These are phyloP conservation scores for Umbelopsis sp. DNA, from an alignment of 371 early-diverging fungal genomes.

Conservation along the genomic window DNA sequence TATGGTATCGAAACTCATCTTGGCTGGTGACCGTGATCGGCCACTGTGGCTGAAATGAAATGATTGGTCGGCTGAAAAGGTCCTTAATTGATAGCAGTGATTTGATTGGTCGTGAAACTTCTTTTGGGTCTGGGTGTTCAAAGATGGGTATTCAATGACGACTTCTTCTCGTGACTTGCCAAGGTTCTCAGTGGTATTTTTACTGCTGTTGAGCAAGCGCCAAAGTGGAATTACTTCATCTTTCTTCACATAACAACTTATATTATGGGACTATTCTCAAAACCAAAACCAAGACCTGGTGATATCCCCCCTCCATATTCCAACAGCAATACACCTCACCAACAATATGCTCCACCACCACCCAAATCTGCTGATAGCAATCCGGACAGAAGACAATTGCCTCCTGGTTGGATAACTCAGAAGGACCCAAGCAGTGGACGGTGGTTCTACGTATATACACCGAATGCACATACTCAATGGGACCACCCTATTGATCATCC, in stretches of 20 bases:
- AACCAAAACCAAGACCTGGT: not conserved
- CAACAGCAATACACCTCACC: constrained; percentile 1
- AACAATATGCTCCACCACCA: constrained; percentile 42
- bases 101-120: too few species aligned
- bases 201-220: too few species aligned
- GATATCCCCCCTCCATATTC: constrained; percentile 8
- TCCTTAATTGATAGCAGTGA: too few species aligned
- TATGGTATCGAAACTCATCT: too few species aligned
- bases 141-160: too few species aligned
- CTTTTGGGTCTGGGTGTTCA: too few species aligned
- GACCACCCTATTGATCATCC: constrained; percentile 50
- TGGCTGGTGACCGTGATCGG: too few species aligned
- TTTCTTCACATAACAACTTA: not conserved
- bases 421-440: constrained; percentile 39
- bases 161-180: too few species aligned
- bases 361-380: constrained; percentile 28
- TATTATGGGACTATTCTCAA: constrained; percentile 10
- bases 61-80: too few species aligned
- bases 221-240: not conserved
- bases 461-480: constrained; percentile 51
- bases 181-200: too few species aligned
- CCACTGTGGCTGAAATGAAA: too few species aligned
- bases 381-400: constrained; percentile 40
- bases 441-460: constrained; percentile 55
- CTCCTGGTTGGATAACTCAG: constrained; percentile 51